A percentile compares a stretch with the other conserved stretches of the same genome.
Evolutionary conservation across 768 basidiomycete species (phyloP).

Genomic region (Boletus tylopilopsis): DNA sequence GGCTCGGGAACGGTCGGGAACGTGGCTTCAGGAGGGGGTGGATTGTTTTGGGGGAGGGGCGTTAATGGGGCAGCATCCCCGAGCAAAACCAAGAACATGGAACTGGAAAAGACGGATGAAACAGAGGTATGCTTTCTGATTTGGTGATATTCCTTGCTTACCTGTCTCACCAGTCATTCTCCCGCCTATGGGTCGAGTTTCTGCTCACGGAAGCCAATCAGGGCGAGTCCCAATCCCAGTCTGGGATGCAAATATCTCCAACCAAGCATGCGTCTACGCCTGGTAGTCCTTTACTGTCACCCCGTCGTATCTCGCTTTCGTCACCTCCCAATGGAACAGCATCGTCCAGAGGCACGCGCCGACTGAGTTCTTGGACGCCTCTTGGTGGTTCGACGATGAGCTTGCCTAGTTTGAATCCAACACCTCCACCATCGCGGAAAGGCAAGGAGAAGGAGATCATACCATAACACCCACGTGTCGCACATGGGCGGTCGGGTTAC

Average conservation of each 20-base stretch:
- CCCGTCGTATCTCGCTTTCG: constrained; percentile 13
- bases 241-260: constrained; percentile 12
- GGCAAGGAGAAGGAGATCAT: constrained; percentile 43
- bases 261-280: constrained; percentile 38
- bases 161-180: constrained; percentile 70
- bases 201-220: constrained; percentile 84
- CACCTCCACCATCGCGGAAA: constrained; percentile 39
- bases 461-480: constrained; percentile 5
- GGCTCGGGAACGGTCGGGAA: constrained; percentile 33
- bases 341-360: constrained; percentile 30
- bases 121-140: constrained; percentile 55
- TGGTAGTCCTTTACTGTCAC: constrained; percentile 29
- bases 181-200: constrained; percentile 97
- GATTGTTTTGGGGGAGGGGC: constrained; percentile 20
- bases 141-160: neutral
- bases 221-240: constrained; percentile 27
- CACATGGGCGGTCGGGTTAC: neutral
- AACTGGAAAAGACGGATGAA: constrained; percentile 77
- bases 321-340: constrained; percentile 1
- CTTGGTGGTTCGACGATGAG: constrained; percentile 32
- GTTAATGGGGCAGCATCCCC: constrained; percentile 26
- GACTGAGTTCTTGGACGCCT: constrained; percentile 38
- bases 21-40: constrained; percentile 16
- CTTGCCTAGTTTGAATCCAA: constrained; percentile 36
- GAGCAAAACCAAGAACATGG: constrained; percentile 39